Base-by-base conservation (phyloP, 371 early-diverging fungal genomes). In the Phascolomyces articulosus region DNA sequence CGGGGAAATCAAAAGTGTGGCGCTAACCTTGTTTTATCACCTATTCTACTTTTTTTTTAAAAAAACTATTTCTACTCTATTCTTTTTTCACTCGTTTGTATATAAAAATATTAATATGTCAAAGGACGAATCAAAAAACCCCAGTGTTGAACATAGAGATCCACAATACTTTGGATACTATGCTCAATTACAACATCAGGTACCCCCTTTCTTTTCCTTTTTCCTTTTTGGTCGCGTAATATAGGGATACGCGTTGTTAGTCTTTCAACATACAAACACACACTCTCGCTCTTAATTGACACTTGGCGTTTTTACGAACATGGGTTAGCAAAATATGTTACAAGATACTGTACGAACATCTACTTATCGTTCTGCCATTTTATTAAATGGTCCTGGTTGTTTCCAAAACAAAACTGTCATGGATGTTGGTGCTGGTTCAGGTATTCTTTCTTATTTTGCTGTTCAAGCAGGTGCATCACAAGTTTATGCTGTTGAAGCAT, bases 371-470 rank as follows among this genome's bases (percentile, higher is more conserved):
- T 87, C 90, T 9, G 96, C 97, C 6, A 97, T 98, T 48, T 58
- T 92, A 11, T 72, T 89, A 47, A 95, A 96, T 72, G 86, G 87
- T 8, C 80, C 88, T 4, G 72, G 79, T 24, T 79, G 90, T 58
- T 96, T 97, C 68, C 73, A 84, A 62, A 87, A 89, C 65, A 93
- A 94, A 69, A 68, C 86, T 2, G 95, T 96, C 26, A 88, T 96
- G 90, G 99, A 98, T 74, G 91, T 97, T n/a, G 99, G 99, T 18
- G 94, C 98, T 24, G 99, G 90, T 10, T 88, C 92, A 49, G 97
- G 98, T 11, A 96, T 98, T 51, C 82, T 98, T 53, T 95, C 96
- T 7, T 98, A 92, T 75, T 97, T 97, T 74, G 93, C 97, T 16
- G 95, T 88, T 15, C 92, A 94, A 71, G 95, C 96, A 3, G 97